phyloP scores from a whole-genome alignment of 2,329 filamentous ascomycete species.

The Thelonectria olida region DNA sequence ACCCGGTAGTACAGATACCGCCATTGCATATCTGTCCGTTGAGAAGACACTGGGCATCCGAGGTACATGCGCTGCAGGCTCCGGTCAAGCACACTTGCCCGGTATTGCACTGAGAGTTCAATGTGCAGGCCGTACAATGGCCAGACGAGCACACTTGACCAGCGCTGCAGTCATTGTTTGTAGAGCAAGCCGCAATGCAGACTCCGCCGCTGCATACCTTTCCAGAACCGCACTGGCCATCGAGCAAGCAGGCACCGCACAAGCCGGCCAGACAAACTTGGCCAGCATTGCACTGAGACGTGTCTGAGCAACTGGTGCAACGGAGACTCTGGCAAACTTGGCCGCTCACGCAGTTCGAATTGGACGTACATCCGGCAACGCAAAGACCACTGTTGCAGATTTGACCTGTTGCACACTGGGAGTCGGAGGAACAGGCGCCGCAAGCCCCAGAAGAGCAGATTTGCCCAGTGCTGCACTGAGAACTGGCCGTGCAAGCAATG shows the following conservation, averaged over 20 bases:
- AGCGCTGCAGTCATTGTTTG: slow-evolving; percentile 10
- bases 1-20: not conserved
- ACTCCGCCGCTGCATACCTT: slow-evolving; percentile 13
- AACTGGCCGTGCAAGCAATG: not conserved
- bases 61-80: not conserved
- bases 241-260: not conserved
- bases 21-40: not conserved
- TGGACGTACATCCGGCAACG: slow-evolving; percentile 1
- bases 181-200: slow-evolving; percentile 7
- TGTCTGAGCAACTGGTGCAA: slow-evolving; percentile 6
- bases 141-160: slow-evolving; percentile 15
- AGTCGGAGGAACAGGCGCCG: not conserved
- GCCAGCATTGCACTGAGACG: slow-evolving; percentile 6
- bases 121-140: slow-evolving; percentile 10
- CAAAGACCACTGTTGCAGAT: slow-evolving; percentile 18
- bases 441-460: slow-evolving; percentile 15
- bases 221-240: slow-evolving; percentile 8
- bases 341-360: slow-evolving; percentile 7
- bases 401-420: slow-evolving; percentile 11
- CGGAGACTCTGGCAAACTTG: slow-evolving; percentile 10
- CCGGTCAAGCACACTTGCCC: slow-evolving; percentile 8
- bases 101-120: slow-evolving; percentile 10
- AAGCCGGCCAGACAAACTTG: slow-evolving; percentile 7
- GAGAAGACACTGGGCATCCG: not conserved
- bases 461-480: slow-evolving; percentile 11